A percentile compares a stretch with the other conserved stretches of the same genome.
Conservation (phyloP, 129 eudicot genomes). For the Arctium lappa region DNA sequence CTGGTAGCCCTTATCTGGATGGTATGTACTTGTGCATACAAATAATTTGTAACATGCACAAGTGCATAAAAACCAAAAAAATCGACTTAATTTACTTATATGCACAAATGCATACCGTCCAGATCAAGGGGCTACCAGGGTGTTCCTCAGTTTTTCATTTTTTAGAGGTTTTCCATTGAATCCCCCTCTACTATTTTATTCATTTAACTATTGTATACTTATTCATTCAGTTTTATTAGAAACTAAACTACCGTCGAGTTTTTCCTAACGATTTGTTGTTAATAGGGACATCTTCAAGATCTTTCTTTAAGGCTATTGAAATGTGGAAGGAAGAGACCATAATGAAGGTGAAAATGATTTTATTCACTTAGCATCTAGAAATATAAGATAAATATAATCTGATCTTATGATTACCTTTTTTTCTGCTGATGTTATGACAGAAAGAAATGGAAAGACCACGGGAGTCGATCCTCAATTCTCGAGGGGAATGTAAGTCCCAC, state of each 20-base stretch:
- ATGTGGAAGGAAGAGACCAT: conserved; percentile 96
- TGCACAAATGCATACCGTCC: too few relatives aligned
- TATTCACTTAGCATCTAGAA: conserved; percentile 2
- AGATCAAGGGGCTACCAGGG: too few relatives aligned
- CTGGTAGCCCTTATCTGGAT: too few relatives aligned
- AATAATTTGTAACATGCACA: too few relatives aligned
- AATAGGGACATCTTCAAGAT: conserved; percentile 85
- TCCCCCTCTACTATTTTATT: too few relatives aligned
- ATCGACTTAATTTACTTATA: too few relatives aligned
- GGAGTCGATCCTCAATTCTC: conserved; percentile 46
- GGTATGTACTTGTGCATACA: too few relatives aligned
- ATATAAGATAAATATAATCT: neutral
- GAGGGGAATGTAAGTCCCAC: conserved; percentile 68
- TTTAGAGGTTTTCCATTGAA: too few relatives aligned
- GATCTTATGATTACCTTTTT: neutral
- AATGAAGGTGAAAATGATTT: conserved; percentile 49
- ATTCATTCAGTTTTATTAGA: neutral
- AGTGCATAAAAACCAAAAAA: too few relatives aligned
- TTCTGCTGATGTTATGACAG: conserved; percentile 43
- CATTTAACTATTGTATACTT: neutral
- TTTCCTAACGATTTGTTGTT: neutral
- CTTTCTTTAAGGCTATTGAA: conserved; percentile 67
- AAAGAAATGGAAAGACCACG: conserved; percentile 53
- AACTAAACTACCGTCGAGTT: neutral
- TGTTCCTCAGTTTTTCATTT: too few relatives aligned